Evolutionary conservation across 1,139 yeast genomes (phyloP).

Genomic region (Suhomyces coccinellae): DNA sequence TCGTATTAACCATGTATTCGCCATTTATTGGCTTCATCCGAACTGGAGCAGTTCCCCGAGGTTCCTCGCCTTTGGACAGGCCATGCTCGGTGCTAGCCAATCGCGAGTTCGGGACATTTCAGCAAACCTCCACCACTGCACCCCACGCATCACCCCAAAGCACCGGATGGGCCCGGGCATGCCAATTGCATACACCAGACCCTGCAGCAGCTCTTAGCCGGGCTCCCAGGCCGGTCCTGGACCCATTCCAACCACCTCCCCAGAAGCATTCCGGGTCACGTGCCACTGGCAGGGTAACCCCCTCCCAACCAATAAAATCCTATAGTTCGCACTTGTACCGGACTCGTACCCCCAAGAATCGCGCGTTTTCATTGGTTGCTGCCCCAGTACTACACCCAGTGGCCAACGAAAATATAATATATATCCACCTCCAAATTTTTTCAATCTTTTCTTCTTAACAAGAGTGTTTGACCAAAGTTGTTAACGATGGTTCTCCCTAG

Average conservation of each 20-base stretch:
- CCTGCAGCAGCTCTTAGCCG: neutral
- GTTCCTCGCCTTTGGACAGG: neutral
- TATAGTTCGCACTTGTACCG: slow-evolving; percentile 12
- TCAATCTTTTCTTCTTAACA: slow-evolving; percentile 11
- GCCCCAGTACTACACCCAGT: slow-evolving; percentile 7
- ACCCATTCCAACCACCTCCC: neutral
- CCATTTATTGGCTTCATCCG: neutral
- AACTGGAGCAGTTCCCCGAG: neutral
- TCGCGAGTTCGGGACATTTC: neutral
- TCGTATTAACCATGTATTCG: neutral
- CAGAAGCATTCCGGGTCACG: slow-evolving; percentile 2
- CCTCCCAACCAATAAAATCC: slow-evolving; percentile 13
- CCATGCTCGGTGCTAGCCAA: neutral
- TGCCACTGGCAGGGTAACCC: slow-evolving; percentile 12
- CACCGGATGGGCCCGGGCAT: neutral
- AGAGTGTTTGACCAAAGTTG: slow-evolving; percentile 23
- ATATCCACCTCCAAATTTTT: slow-evolving; percentile 12
- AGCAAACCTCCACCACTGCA: neutral
- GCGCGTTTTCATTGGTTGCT: slow-evolving; percentile 12
- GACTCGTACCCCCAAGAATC: slow-evolving; percentile 10
- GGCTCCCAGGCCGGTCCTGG: neutral
- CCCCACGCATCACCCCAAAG: too few species aligned
- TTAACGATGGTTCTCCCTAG: slow-evolving; percentile 76
- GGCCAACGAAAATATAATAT: slow-evolving; percentile 14
- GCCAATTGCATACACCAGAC: neutral